Evolutionary conservation across 352 stramenopile species (phyloP), one percentile per base, ranked within the genome.

Genomic region (Globisporangium emineosum): DNA sequence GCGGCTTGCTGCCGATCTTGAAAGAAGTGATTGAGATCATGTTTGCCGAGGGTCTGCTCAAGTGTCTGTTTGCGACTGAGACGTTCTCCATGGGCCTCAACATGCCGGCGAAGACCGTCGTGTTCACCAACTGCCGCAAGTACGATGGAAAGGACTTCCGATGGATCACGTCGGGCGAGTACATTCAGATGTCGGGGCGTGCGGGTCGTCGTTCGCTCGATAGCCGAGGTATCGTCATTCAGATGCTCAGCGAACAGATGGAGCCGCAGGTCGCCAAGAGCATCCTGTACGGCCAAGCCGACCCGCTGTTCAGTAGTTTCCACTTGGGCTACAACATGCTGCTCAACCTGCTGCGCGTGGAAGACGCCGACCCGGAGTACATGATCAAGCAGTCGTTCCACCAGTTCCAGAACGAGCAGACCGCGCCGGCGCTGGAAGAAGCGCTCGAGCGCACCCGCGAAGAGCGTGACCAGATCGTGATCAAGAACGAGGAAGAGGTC

Each of bases 271-370:
- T 98, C 19, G 97, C 91, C 58, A 99, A 99, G 69, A 86, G 87
- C 37, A 98, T 97, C 68, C 62, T 97, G 33, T 97, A 97, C 61
- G 90, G 85, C 57, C 75, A 91, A 65, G 75, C 77, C 0, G 77
- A 90, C 47, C 73, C 79, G 43, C 67, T 93, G 6, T 86, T 90
- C 60, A 91, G 78, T 80, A 80, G 77, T 2, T 99, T 99, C 80
- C 92, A 98, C 72, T 95, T 99, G 57, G 97, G 91, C 25, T 99
- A 99, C 86, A 99, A 99, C 80, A 99, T 99, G 98, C 78, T 99
- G 51, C 76, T 99, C 19, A 99, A 99, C 73, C 87, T 99, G 80
- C 90, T 99, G 81, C 89, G 98, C 54, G 97, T 99, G 15, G 97
- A 99, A 82, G 89, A 96, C 61, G 83, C 81, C 19, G 97, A 98